Base-by-base conservation (phyloP, 140 eudicot species). In the Stevia rebaudiana region DNA sequence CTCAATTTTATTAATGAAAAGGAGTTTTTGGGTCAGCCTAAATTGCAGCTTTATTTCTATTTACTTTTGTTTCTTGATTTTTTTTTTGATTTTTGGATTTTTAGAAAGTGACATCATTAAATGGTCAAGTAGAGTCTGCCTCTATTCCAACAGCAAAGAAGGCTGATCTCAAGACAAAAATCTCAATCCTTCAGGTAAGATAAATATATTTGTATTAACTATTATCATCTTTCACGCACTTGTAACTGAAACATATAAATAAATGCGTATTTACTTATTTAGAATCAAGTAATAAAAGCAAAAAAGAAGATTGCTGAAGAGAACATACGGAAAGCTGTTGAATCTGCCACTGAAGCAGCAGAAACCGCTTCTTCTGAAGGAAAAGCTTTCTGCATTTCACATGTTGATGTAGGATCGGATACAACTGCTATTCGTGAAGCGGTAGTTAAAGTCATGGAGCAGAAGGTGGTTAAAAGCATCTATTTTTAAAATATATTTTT, bases 371-470 rank as follows among this genome's bases (percentile, higher is more conserved):
- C 72, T 92, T 79, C 94, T 13, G 84, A 85, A 47, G 96, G 98
- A 17, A 85, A 83, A 68, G 56, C 84, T 17, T 92, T 78, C 62
- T 92, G 98, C 65, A 67, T 92, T 68, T 66, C 82, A 21, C 87
- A 56, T 44, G 90, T 92, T 63, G 75, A 63, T 65, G 98, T 92
- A n/a, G 98, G 98, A 43, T 55, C 82, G 5, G 98, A 92, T 64
- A 81, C 87, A 40, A 31, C 83, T 70, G 95, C 95, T 28, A 79
- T 92, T 65, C 90, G 95, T 19, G 96, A 85, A 66, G 98, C 98
- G 77, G 98, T 83, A 63, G 89, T 83, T 3, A 85, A 89, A 80
- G 96, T 88, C 77, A 85, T 77, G 82, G 95, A 85, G 37, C 82
- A 87, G 64, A 84, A 88, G 98, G 98, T 91, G 37, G 22, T 22